Percentiles rank a stretch among this genome's conserved stretches.
phyloP scores from a whole-genome alignment of 1,139 yeast genomes.

The Saccharomyces pastorianus region DNA sequence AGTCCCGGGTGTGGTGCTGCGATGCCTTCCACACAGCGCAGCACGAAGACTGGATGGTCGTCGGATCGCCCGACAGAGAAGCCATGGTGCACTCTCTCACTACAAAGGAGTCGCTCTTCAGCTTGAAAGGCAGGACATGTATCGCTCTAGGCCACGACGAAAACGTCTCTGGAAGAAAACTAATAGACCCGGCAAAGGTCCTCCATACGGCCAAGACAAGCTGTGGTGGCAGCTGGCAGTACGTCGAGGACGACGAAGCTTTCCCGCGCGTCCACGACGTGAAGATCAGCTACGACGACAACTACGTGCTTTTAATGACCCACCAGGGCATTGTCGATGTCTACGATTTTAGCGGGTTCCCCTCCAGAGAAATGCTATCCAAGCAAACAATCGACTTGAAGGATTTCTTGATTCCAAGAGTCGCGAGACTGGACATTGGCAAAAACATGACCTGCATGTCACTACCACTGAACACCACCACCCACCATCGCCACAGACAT shows the following conservation, averaged over 20 bases:
- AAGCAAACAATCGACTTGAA: not conserved
- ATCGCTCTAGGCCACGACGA: not conserved
- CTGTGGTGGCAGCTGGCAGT: not conserved
- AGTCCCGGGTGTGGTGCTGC: conserved; percentile 50
- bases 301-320: conserved; percentile 53
- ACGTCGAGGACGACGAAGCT: conserved; percentile 25
- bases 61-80: conserved; percentile 74
- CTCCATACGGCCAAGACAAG: not conserved
- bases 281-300: conserved; percentile 57
- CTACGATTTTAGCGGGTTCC: conserved; percentile 23
- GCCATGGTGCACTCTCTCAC: conserved; percentile 26
- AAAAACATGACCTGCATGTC: conserved; percentile 43
- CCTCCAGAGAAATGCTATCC: conserved; percentile 9
- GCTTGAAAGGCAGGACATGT: conserved; percentile 23
- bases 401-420: conserved; percentile 7
- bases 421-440: conserved; percentile 29
- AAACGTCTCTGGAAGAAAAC: not conserved
- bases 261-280: conserved; percentile 59
- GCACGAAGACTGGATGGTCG: conserved; percentile 44
- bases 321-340: conserved; percentile 45
- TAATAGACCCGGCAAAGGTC: not conserved
- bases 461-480: conserved; percentile 28
- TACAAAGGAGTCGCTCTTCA: not conserved
- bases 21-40: conserved; percentile 54
- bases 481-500: not conserved